Conservation (phyloP, 345 rosid genomes). For the Lepidium aucheri region DNA sequence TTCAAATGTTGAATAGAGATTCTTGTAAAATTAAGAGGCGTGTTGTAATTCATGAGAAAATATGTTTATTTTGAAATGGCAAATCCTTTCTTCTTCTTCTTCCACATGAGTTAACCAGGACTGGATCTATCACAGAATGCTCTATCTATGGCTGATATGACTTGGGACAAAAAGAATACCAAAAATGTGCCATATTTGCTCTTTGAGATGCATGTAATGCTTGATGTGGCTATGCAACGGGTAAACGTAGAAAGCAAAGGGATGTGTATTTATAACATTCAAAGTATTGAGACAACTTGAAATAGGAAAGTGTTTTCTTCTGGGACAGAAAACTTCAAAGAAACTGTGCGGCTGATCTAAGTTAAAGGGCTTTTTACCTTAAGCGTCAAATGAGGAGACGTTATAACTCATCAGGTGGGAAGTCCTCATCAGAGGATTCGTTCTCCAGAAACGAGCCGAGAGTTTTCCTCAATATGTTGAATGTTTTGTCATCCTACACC, state of each 20-base stretch:
- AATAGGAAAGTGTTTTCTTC: not conserved
- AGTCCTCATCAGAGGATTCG: conserved; percentile 62
- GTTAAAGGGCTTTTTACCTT: not conserved
- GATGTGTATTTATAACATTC: not conserved
- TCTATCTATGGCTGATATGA: not conserved
- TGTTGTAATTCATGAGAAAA: conserved; percentile 12
- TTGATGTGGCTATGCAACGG: not conserved
- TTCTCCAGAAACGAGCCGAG: conserved; percentile 57
- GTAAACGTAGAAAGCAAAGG: not conserved
- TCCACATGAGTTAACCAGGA: not conserved
- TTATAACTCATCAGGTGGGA: conserved; percentile 45
- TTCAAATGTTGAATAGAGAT: not conserved
- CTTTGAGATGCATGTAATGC: not conserved
- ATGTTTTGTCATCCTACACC: conserved; percentile 61
- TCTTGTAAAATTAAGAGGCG: conserved; percentile 17
- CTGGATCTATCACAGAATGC: not conserved
- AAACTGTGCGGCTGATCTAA: not conserved
- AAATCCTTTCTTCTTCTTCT: not conserved
- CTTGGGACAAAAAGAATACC: not conserved
- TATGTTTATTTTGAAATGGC: conserved; percentile 11
- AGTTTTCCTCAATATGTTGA: conserved; percentile 70
- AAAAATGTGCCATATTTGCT: not conserved
- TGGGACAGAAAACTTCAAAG: not conserved
- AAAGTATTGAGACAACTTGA: not conserved
- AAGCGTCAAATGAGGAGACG: not conserved